Conservation (phyloP, 2,329 filamentous ascomycete genomes). For the Davidsoniella eucalypti region DNA sequence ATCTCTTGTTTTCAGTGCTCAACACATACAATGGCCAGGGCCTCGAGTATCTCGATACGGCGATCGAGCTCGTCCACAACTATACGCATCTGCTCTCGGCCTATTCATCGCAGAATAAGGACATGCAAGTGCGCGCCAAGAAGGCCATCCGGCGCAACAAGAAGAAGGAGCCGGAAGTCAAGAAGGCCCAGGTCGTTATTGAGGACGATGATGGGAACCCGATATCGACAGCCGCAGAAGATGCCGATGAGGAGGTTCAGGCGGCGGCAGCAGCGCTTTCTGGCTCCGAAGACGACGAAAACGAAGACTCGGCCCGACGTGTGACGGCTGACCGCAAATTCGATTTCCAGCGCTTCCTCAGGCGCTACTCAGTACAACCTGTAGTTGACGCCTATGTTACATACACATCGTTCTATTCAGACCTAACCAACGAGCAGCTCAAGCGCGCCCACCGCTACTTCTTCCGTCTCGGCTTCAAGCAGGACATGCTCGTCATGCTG, state of each 20-base stretch:
- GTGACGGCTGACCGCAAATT: conserved; percentile 76
- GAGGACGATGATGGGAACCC: conserved; percentile 9
- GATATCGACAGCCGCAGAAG: neutral
- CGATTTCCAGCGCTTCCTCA: conserved; percentile 71
- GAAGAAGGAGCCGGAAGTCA: conserved; percentile 35
- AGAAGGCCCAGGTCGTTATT: conserved; percentile 1
- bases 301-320: conserved; percentile 54
- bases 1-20: conserved; percentile 64
- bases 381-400: conserved; percentile 79
- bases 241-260: conserved; percentile 17
- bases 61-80: conserved; percentile 79
- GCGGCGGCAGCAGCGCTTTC: conserved; percentile 12
- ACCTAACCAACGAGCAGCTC: conserved; percentile 62
- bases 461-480: conserved; percentile 86
- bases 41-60: conserved; percentile 82
- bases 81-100: conserved; percentile 82
- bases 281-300: conserved; percentile 35
- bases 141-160: conserved; percentile 58
- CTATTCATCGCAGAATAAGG: conserved; percentile 87
- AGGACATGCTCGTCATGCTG: conserved; percentile 74
- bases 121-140: conserved; percentile 80
- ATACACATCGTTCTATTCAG: conserved; percentile 64
- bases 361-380: conserved; percentile 65
- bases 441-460: conserved; percentile 91
- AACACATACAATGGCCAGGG: conserved; percentile 85